phyloP scores from a whole-genome alignment of 441 rosid genomes.

The Arabidopsis lyrata region DNA sequence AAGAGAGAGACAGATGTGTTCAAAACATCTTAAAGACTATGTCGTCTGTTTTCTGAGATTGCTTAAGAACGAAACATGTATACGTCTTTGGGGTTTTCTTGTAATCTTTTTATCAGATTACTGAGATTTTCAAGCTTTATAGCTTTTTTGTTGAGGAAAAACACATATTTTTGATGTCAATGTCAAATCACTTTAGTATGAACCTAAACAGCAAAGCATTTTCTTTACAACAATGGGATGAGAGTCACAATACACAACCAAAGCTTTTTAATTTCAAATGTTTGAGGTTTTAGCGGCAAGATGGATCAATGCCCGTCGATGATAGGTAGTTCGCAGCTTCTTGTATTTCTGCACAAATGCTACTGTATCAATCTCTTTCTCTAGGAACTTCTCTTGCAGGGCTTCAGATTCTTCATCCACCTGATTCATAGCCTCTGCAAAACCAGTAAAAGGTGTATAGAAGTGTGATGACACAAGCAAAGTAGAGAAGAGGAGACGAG shows the following conservation, averaged over 20 bases:
- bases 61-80: conserved; percentile 3
- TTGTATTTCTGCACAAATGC: conserved; percentile 78
- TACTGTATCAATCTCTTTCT: conserved; percentile 65
- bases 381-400: conserved; percentile 67
- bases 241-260: background rate
- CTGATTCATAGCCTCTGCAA: conserved; percentile 69
- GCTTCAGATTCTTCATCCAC: conserved; percentile 79
- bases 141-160: background rate
- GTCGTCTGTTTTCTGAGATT: conserved; percentile 4
- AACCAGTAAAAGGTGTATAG: conserved; percentile 3
- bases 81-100: conserved; percentile 1
- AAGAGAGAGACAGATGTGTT: conserved; percentile 2
- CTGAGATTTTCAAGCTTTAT: conserved; percentile 18
- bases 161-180: conserved; percentile 5
- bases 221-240: conserved; percentile 22
- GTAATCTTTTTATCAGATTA: conserved; percentile 16
- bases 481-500: background rate
- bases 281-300: conserved; percentile 71
- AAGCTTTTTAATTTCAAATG: conserved; percentile 2
- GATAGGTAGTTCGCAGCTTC: conserved; percentile 75
- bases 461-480: conserved; percentile 24
- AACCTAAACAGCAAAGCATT: conserved; percentile 9
- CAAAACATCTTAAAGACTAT: background rate
- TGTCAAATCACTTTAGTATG: conserved; percentile 8
- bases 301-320: conserved; percentile 71